A percentile compares a stretch with the other conserved stretches of the same genome.
Conservation (phyloP, 306 rosid species). For the Glycyrrhiza uralensis region DNA sequence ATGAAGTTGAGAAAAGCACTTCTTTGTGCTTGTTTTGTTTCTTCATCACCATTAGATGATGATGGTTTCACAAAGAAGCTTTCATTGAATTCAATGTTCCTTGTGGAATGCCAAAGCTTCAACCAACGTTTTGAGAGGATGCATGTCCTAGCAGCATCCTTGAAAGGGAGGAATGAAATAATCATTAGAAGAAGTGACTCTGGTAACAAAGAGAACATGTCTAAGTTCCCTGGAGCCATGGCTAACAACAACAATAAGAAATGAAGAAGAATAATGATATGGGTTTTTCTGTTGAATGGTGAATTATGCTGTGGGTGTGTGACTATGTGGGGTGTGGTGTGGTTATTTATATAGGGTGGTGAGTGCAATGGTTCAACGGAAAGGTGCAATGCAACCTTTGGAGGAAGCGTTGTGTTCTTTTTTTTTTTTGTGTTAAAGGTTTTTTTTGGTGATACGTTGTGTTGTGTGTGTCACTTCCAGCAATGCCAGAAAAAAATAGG, state of each 20-base stretch:
- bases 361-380: not conserved
- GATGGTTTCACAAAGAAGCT: not conserved
- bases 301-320: too few species aligned
- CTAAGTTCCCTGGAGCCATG: not conserved
- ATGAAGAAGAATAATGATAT: too few species aligned
- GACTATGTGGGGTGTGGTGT: too few species aligned
- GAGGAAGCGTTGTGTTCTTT: not conserved
- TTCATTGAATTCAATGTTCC: slow-evolving; percentile 17
- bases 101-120: not conserved
- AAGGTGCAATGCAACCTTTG: not conserved
- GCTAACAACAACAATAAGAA: too few species aligned
- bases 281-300: too few species aligned
- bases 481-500: too few species aligned
- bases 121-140: slow-evolving; percentile 21
- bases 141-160: slow-evolving; percentile 22
- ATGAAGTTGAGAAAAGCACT: slow-evolving; percentile 5
- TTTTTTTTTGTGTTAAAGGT: too few species aligned
- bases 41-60: too few species aligned
- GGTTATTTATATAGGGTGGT: too few species aligned
- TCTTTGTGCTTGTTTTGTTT: not conserved
- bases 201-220: not conserved
- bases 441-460: too few species aligned
- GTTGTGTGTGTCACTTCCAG: too few species aligned
- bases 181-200: not conserved
- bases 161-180: slow-evolving; percentile 25